Evolutionary conservation across 495 filamentous ascomycete species (phyloP).

Genomic region (Lasiosphaeria hispida): DNA sequence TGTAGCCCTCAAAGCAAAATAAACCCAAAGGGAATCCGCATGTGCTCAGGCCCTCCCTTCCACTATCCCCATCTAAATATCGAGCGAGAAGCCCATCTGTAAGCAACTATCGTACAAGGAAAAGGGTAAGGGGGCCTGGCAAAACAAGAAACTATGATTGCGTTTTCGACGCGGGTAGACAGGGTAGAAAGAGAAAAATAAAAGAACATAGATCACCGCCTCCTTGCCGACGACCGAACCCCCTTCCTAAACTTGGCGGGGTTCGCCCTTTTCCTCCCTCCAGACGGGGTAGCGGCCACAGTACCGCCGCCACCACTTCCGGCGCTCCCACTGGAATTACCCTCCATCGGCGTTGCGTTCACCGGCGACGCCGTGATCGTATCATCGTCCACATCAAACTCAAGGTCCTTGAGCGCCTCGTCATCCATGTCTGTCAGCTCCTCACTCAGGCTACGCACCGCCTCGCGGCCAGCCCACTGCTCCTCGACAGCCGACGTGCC

Average conservation of each 20-base stretch:
- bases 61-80: not conserved
- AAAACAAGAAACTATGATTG: too few species aligned
- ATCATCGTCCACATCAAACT: slow-evolving; percentile 43
- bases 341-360: slow-evolving; percentile 19
- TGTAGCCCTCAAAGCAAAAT: not conserved
- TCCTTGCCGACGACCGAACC: slow-evolving; percentile 23
- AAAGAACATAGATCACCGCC: slow-evolving; percentile 11
- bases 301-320: not conserved
- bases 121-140: too few species aligned
- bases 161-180: too few species aligned
- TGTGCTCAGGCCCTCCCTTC: too few species aligned
- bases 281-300: slow-evolving; percentile 2
- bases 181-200: not conserved
- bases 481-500: slow-evolving; percentile 70
- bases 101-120: too few species aligned
- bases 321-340: not conserved
- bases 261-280: slow-evolving; percentile 27
- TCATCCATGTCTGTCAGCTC: slow-evolving; percentile 87
- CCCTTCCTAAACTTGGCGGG: slow-evolving; percentile 31
- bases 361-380: slow-evolving; percentile 43
- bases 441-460: slow-evolving; percentile 75
- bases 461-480: slow-evolving; percentile 72
- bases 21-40: not conserved
- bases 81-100: too few species aligned
- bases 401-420: slow-evolving; percentile 68